Percentiles rank a stretch among this genome's conserved stretches.
phyloP scores from a whole-genome alignment of 257 asterid species.

The Solanum sitiens region DNA sequence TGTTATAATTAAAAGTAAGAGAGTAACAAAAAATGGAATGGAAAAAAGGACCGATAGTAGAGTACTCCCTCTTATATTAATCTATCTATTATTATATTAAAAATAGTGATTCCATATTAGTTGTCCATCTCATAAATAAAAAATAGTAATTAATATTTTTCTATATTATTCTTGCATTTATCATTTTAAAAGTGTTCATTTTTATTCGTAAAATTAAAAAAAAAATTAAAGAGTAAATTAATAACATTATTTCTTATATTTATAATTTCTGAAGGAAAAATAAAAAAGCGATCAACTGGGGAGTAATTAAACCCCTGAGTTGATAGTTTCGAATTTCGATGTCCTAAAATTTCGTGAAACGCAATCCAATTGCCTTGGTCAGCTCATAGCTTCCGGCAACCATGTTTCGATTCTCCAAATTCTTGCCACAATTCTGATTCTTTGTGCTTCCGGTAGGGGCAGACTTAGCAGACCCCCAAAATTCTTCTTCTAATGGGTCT shows the following conservation, averaged over 20 bases:
- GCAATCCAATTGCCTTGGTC: not conserved
- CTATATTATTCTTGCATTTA: too few species aligned
- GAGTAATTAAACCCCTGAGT: not conserved
- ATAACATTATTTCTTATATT: too few species aligned
- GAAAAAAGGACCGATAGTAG: not conserved
- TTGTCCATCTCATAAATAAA: too few species aligned
- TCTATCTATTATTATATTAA: too few species aligned
- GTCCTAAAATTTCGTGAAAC: not conserved
- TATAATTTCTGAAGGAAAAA: too few species aligned
- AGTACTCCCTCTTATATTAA: not conserved
- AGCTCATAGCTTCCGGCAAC: not conserved
- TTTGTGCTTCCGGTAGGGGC: not conserved
- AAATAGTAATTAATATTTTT: too few species aligned
- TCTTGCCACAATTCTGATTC: not conserved
- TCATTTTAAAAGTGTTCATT: not conserved
- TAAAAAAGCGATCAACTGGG: too few species aligned
- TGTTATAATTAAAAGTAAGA: not conserved
- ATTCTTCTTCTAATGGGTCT: slow-evolving; percentile 46
- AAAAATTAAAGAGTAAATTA: too few species aligned
- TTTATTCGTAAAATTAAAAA: too few species aligned
- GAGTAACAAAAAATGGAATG: not conserved
- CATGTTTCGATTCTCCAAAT: not conserved
- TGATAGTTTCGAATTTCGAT: not conserved
- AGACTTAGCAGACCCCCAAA: not conserved
- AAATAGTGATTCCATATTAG: too few species aligned